Percentiles rank a stretch among this genome's conserved stretches.
These are phyloP conservation scores for Jatropha curcas DNA, from an alignment of 345 rosid species.

Conservation along the genomic window DNA sequence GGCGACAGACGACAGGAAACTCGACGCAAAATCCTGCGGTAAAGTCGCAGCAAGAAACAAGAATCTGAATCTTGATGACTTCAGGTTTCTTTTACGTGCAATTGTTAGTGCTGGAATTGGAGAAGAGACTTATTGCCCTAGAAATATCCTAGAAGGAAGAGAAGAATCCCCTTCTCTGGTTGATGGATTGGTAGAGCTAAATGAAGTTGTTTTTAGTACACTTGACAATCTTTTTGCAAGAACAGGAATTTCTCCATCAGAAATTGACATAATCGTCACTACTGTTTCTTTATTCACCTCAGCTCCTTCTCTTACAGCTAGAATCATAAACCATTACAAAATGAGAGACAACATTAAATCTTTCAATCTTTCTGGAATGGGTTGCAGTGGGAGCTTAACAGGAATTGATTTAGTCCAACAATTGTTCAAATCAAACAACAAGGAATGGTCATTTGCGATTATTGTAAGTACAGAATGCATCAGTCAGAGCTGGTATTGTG, in stretches of 20 bases:
- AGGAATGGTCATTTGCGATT: constrained; percentile 11
- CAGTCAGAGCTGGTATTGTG: constrained; percentile 31
- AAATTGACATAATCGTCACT: constrained; percentile 32
- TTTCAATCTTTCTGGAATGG: constrained; percentile 47
- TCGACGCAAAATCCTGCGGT: constrained; percentile 8
- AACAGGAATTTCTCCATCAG: constrained; percentile 25
- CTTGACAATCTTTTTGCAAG: constrained; percentile 28
- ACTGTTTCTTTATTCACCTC: constrained; percentile 26
- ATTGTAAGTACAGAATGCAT: constrained; percentile 40
- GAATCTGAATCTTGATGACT: constrained; percentile 14
- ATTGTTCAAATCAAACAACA: constrained; percentile 18
- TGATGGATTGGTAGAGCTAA: constrained; percentile 25
- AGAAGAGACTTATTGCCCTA: constrained; percentile 22
- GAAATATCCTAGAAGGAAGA: constrained; percentile 28
- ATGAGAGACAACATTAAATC: constrained; percentile 34
- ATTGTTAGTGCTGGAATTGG: constrained; percentile 28
- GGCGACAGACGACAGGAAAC: constrained; percentile 19
- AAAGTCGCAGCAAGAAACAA: constrained; percentile 13
- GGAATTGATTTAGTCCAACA: constrained; percentile 30
- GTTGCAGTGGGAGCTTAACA: constrained; percentile 41
- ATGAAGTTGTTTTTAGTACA: constrained; percentile 15
- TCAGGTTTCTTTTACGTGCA: constrained; percentile 21
- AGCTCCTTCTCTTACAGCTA: constrained; percentile 28
- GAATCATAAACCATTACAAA: constrained; percentile 32
- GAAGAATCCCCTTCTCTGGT: constrained; percentile 14